Conservation (phyloP, 2,329 filamentous ascomycete genomes). For the Stagonosporopsis chrysanthemi region DNA sequence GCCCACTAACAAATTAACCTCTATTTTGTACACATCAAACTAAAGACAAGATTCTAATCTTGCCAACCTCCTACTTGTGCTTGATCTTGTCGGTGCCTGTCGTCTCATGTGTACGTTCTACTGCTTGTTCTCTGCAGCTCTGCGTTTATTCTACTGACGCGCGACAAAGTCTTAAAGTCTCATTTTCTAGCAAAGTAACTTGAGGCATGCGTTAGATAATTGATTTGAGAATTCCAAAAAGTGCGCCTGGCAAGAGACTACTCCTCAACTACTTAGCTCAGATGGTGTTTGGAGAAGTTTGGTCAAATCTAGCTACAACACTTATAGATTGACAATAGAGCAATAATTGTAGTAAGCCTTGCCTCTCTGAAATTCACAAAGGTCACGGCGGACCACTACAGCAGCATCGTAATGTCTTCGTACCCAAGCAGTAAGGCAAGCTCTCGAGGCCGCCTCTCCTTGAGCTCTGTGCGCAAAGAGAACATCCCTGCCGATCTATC, state of each 20-base stretch:
- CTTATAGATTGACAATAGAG: neutral
- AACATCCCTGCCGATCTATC: neutral
- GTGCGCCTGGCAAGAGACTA: neutral
- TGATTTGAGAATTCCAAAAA: too few species aligned
- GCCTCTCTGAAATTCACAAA: neutral
- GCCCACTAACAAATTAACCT: neutral
- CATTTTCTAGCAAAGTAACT: too few species aligned
- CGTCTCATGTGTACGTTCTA: neutral
- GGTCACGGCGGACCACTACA: neutral
- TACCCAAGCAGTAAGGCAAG: conserved; percentile 1
- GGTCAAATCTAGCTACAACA: neutral
- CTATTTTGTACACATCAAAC: neutral
- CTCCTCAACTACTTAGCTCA: neutral
- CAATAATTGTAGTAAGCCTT: neutral
- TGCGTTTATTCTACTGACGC: neutral
- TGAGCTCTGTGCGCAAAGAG: neutral
- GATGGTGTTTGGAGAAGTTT: conserved; percentile 1
- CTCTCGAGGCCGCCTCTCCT: neutral
- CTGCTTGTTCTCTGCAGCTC: neutral
- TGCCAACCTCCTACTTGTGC: neutral
- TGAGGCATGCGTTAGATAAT: neutral
- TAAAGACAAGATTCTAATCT: neutral
- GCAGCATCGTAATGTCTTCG: neutral
- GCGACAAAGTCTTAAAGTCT: too few species aligned
- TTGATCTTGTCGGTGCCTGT: neutral